A percentile compares a stretch with the other conserved stretches of the same genome.
Evolutionary conservation across 352 stramenopile species (phyloP).

Genomic region (Phytophthora cactorum): DNA sequence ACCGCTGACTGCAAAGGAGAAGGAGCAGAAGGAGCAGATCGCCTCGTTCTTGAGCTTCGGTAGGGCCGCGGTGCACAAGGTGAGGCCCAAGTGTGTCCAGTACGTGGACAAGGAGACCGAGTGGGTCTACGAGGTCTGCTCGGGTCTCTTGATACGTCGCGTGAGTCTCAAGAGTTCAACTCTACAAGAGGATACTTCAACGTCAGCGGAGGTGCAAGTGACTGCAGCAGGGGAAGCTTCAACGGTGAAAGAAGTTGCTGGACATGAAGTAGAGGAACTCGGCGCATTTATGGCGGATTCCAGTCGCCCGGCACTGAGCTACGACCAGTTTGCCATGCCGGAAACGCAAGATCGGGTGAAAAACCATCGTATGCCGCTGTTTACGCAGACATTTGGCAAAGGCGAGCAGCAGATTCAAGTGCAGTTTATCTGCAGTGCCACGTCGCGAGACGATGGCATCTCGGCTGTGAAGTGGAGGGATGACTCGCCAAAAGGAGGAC

Average conservation of each 20-base stretch:
- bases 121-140: constrained; percentile 78
- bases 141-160: constrained; percentile 59
- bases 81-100: constrained; percentile 71
- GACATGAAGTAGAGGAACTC: constrained; percentile 48
- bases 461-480: constrained; percentile 49
- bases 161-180: constrained; percentile 35
- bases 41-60: constrained; percentile 54
- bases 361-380: constrained; percentile 52
- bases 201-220: constrained; percentile 24
- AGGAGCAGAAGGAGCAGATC: constrained; percentile 7
- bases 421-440: constrained; percentile 77
- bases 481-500: constrained; percentile 3
- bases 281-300: constrained; percentile 45
- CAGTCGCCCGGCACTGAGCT: constrained; percentile 37
- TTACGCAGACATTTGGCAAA: constrained; percentile 62
- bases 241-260: not conserved
- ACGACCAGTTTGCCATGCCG: constrained; percentile 52
- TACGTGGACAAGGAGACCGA: constrained; percentile 54
- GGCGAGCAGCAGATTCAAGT: constrained; percentile 47
- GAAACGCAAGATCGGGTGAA: constrained; percentile 55
- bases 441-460: constrained; percentile 49
- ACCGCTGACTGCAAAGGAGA: constrained; percentile 10
- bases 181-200: constrained; percentile 2
- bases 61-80: constrained; percentile 56
- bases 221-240: constrained; percentile 16